Conservation (phyloP, 2,329 filamentous ascomycete species). For the Exophiala phaeomuriformis region DNA sequence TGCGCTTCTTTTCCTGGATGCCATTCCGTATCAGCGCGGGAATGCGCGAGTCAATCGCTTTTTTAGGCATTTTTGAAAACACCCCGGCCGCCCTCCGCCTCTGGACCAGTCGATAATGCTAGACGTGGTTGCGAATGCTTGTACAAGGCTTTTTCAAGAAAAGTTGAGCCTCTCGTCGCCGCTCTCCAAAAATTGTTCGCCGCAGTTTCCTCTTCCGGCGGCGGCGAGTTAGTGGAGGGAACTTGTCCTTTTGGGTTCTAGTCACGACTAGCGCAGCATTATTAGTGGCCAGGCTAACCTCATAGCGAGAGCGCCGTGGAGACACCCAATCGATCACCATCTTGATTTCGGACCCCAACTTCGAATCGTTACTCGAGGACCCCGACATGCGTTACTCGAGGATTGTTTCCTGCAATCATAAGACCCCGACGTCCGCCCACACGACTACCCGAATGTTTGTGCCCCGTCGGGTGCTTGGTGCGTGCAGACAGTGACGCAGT, state of each 20-base stretch:
- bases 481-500: too few species aligned
- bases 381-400: too few species aligned
- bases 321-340: too few species aligned
- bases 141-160: background rate
- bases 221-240: background rate
- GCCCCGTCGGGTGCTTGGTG: too few species aligned
- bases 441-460: too few species aligned
- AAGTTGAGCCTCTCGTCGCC: background rate
- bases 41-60: constrained; percentile 75
- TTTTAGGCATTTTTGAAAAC: constrained; percentile 35
- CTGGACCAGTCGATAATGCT: background rate
- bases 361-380: too few species aligned
- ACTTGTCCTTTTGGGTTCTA: background rate
- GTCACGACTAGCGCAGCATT: too few species aligned
- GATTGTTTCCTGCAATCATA: too few species aligned
- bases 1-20: constrained; percentile 88
- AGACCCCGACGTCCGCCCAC: too few species aligned
- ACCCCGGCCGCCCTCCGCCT: constrained; percentile 19
- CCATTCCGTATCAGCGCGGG: constrained; percentile 86
- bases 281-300: too few species aligned
- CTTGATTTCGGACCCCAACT: too few species aligned
- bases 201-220: constrained; percentile 8
- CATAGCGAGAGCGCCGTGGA: too few species aligned
- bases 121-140: background rate
- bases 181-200: constrained; percentile 18